Conservation (phyloP, 306 rosid species). For the Corylus avellana region DNA sequence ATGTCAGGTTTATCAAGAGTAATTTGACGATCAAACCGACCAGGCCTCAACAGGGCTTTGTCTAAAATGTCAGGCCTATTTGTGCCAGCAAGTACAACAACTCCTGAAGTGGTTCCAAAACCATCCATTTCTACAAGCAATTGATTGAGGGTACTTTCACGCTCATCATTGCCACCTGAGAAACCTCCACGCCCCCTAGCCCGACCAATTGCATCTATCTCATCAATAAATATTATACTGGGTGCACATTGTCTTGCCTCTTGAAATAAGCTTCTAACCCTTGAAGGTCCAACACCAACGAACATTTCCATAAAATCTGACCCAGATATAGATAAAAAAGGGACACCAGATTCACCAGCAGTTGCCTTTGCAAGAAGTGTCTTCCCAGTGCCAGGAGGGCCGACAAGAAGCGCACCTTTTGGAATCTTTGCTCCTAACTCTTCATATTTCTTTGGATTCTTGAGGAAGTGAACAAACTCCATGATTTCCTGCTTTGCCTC, state of each 20-base stretch:
- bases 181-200: constrained; percentile 66
- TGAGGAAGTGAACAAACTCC: constrained; percentile 67
- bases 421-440: constrained; percentile 65
- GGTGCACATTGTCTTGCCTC: constrained; percentile 74
- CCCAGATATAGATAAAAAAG: constrained; percentile 57
- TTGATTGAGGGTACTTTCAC: constrained; percentile 62
- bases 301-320: constrained; percentile 72
- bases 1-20: constrained; percentile 58
- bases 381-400: constrained; percentile 75
- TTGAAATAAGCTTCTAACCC: constrained; percentile 64
- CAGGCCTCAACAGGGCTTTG: constrained; percentile 64
- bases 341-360: constrained; percentile 64
- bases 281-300: constrained; percentile 64
- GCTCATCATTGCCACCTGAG: constrained; percentile 61
- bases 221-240: constrained; percentile 62
- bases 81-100: constrained; percentile 71
- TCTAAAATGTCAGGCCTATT: constrained; percentile 67
- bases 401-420: constrained; percentile 62
- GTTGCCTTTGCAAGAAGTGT: constrained; percentile 69
- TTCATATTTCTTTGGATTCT: constrained; percentile 60
- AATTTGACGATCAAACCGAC: constrained; percentile 64
- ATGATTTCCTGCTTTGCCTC: constrained; percentile 70
- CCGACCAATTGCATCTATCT: constrained; percentile 72
- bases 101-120: constrained; percentile 64
- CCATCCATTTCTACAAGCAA: constrained; percentile 70